phyloP scores from a whole-genome alignment of 768 basidiomycete species.

The Phylloporus sp. region DNA sequence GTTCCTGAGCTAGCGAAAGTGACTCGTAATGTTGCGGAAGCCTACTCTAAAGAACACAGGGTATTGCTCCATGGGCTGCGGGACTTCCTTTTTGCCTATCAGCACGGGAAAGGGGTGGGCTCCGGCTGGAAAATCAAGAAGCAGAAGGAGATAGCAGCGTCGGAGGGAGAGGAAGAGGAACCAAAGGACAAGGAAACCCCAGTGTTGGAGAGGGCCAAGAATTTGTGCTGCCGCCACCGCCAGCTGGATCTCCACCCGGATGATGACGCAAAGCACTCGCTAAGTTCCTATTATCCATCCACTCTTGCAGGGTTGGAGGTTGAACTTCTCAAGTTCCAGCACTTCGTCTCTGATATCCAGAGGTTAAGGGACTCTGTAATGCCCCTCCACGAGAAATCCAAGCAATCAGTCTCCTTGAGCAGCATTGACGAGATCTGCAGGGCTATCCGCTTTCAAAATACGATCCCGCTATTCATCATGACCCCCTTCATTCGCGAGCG shows the following conservation, averaged over 20 bases:
- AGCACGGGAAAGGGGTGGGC: neutral
- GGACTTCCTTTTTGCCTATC: neutral
- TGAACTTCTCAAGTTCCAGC: neutral
- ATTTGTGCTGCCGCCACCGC: neutral
- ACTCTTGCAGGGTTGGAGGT: neutral
- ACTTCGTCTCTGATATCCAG: neutral
- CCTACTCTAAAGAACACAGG: neutral
- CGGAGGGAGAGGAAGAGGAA: neutral
- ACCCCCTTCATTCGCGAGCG: no score
- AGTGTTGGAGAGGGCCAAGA: neutral
- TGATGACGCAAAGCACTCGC: neutral
- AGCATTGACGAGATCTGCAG: neutral
- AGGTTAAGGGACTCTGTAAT: neutral
- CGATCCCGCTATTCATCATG: no score
- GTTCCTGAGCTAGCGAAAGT: neutral
- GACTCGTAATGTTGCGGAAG: neutral
- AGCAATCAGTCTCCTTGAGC: neutral
- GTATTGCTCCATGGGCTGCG: neutral
- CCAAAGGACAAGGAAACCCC: neutral
- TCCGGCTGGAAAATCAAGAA: no score
- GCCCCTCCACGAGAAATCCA: neutral
- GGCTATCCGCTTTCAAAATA: no score
- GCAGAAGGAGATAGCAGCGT: no score
- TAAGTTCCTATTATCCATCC: neutral
- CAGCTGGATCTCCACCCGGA: no score